Percentiles rank a stretch among this genome's conserved stretches.
phyloP scores from a whole-genome alignment of 345 rosid species.

The Toxicodendron radicans region DNA sequence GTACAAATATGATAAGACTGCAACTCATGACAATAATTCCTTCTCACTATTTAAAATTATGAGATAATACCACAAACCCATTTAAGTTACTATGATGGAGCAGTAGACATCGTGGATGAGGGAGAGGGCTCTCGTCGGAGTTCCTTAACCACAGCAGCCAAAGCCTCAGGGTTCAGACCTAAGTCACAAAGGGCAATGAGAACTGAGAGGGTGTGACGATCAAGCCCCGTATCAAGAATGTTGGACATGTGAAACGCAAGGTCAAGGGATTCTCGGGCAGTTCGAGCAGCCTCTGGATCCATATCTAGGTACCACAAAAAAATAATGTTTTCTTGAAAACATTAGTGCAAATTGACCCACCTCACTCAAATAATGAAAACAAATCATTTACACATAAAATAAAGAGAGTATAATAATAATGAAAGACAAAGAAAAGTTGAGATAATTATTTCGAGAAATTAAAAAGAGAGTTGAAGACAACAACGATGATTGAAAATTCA shows the following conservation, averaged over 20 bases:
- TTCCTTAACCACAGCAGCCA: slow-evolving; percentile 50
- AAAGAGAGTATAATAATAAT: no score
- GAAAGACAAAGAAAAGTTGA: no score
- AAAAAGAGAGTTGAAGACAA: no score
- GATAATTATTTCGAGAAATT: no score
- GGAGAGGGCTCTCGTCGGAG: slow-evolving; percentile 35
- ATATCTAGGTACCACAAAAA: slow-evolving; percentile 8
- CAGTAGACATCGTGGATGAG: not conserved
- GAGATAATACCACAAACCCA: not conserved
- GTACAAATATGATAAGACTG: not conserved
- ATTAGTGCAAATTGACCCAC: no score
- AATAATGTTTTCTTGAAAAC: no score
- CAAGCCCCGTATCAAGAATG: slow-evolving; percentile 51
- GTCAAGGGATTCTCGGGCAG: slow-evolving; percentile 49
- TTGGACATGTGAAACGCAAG: slow-evolving; percentile 56
- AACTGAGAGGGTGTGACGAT: slow-evolving; percentile 50
- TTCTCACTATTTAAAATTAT: not conserved
- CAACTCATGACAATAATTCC: not conserved
- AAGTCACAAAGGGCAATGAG: slow-evolving; percentile 53
- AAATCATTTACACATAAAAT: no score
- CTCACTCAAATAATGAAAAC: no score
- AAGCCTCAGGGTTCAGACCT: slow-evolving; percentile 50
- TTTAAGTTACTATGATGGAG: not conserved
- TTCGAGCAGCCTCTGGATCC: slow-evolving; percentile 49
- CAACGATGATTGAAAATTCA: no score